These are phyloP conservation scores for Pythium oligandrum DNA, from an alignment of 352 stramenopile species.

Conservation along the genomic window DNA sequence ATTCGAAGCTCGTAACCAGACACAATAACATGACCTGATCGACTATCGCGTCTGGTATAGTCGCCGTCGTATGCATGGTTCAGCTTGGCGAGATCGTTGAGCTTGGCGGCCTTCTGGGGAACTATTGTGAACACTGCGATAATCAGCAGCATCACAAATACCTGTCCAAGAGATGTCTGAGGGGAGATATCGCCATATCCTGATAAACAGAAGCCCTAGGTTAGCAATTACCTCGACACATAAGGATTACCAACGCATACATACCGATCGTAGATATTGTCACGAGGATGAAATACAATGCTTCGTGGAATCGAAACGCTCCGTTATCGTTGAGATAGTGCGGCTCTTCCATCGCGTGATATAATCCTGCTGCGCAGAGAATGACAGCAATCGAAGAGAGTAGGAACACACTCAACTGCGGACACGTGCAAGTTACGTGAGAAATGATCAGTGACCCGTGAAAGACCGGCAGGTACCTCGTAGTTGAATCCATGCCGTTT, in stretches of 20 bases:
- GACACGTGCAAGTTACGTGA: background rate
- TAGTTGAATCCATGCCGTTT: slow-evolving; percentile 73
- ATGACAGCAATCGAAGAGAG: slow-evolving; percentile 57
- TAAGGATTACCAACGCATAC: background rate
- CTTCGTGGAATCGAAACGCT: slow-evolving; percentile 49
- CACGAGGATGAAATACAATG: slow-evolving; percentile 73
- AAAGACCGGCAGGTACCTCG: slow-evolving; percentile 27
- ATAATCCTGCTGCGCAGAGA: slow-evolving; percentile 60
- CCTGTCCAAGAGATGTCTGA: slow-evolving; percentile 39
- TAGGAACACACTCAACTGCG: slow-evolving; percentile 57
- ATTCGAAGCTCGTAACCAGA: slow-evolving; percentile 37
- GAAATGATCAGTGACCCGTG: background rate
- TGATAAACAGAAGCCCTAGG: slow-evolving; percentile 5
- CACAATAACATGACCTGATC: slow-evolving; percentile 60
- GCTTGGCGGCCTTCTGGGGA: slow-evolving; percentile 48
- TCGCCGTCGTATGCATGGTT: slow-evolving; percentile 58
- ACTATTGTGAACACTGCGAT: slow-evolving; percentile 65
- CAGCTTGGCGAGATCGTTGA: slow-evolving; percentile 56
- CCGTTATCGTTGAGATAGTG: slow-evolving; percentile 28
- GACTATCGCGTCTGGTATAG: slow-evolving; percentile 26
- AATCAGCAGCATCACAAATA: slow-evolving; percentile 71
- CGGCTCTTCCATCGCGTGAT: slow-evolving; percentile 53
- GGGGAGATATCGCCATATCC: slow-evolving; percentile 68
- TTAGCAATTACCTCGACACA: too few species aligned
- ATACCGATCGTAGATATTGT: slow-evolving; percentile 67